These are phyloP conservation scores for Maudiozyma saulgeensis DNA, from an alignment of 805 yeast genomes.

Conservation along the genomic window DNA sequence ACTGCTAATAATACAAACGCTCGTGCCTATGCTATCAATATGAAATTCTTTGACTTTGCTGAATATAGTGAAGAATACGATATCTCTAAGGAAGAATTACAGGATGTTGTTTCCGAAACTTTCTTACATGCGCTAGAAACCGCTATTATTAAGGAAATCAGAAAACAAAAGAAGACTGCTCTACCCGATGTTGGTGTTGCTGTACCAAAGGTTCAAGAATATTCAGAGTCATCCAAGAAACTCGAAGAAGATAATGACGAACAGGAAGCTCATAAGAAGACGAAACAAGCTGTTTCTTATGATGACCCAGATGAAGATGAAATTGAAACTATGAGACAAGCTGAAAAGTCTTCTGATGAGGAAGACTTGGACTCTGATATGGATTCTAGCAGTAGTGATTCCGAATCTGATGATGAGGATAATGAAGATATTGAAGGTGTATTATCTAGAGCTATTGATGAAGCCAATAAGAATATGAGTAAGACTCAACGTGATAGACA, in stretches of 20 bases:
- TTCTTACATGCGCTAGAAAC: conserved; percentile 66
- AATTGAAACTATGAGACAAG: conserved; percentile 77
- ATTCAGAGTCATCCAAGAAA: conserved; percentile 29
- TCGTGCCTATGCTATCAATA: conserved; percentile 65
- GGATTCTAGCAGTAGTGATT: conserved; percentile 30
- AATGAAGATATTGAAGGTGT: conserved; percentile 26
- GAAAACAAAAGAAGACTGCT: conserved; percentile 58
- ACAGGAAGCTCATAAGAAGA: conserved; percentile 48
- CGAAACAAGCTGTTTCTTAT: conserved; percentile 82
- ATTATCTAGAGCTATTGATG: conserved; percentile 16
- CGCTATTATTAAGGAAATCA: conserved; percentile 69
- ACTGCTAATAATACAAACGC: conserved; percentile 38
- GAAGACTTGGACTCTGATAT: conserved; percentile 38
- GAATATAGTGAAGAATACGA: conserved; percentile 88
- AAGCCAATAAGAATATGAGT: conserved; percentile 32
- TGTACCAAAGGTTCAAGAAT: conserved; percentile 45
- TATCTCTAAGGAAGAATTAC: conserved; percentile 70
- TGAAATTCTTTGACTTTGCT: conserved; percentile 62
- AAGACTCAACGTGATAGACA: conserved; percentile 76
- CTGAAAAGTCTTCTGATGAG: conserved; percentile 69
- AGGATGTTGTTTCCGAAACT: conserved; percentile 48
- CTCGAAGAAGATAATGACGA: conserved; percentile 42
- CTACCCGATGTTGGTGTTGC: conserved; percentile 64
- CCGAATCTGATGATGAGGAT: conserved; percentile 35
- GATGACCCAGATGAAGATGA: conserved; percentile 96